Conservation (phyloP, 2,329 filamentous ascomycete genomes). For the Diaporthe citriasiana region DNA sequence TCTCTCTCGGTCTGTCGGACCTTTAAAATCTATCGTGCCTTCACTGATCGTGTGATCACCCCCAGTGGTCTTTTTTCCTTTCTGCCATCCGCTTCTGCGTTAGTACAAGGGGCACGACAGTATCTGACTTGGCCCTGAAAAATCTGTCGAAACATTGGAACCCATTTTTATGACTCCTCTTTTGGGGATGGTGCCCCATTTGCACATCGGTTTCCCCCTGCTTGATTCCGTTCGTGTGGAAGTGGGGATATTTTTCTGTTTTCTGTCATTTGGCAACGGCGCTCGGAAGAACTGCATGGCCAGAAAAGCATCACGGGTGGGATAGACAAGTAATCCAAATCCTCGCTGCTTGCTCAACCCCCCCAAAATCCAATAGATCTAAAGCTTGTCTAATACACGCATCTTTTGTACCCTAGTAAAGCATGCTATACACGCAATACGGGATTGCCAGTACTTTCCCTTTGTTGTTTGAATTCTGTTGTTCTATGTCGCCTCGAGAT, state of each 20-base stretch:
- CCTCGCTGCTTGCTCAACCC: neutral
- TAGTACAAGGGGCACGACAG: conserved; percentile 37
- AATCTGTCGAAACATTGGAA: neutral
- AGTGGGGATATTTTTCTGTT: neutral
- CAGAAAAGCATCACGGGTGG: neutral
- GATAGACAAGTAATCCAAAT: conserved; percentile 28
- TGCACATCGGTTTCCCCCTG: neutral
- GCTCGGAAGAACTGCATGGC: conserved; percentile 7
- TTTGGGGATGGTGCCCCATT: neutral
- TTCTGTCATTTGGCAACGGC: conserved; percentile 5
- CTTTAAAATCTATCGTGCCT: neutral
- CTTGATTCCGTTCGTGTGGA: neutral
- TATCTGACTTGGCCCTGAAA: conserved; percentile 21
- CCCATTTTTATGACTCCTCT: neutral
- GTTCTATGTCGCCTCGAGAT: neutral
- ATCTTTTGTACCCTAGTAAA: neutral
- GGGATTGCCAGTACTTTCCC: neutral
- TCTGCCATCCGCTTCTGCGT: neutral
- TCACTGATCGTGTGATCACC: neutral
- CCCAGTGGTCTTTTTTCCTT: neutral
- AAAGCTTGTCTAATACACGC: conserved; percentile 1
- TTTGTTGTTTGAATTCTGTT: neutral
- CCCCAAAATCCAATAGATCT: neutral
- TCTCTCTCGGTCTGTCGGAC: neutral
- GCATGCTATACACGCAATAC: neutral